Percentiles rank a stretch among this genome's conserved stretches.
These are phyloP conservation scores for Naganishia randhawae DNA, from an alignment of 768 basidiomycete genomes.

Conservation along the genomic window DNA sequence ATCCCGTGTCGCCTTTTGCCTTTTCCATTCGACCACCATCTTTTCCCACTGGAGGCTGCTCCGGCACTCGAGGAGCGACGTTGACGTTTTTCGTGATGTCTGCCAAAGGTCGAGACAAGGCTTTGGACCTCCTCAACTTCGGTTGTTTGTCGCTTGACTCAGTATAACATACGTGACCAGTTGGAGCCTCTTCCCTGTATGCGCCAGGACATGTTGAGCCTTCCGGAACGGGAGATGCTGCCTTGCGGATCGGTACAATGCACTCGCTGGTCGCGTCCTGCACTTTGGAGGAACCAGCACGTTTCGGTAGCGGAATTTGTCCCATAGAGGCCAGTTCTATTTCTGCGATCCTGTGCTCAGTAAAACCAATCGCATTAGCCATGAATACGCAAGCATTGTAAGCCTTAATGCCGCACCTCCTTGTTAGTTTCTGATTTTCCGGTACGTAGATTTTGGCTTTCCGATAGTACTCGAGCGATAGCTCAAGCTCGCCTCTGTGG, in stretches of 20 bases:
- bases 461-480: conserved; percentile 74
- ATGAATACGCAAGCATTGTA: not conserved
- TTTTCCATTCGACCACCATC: not conserved
- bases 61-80: not conserved
- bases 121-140: conserved; percentile 24
- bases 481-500: conserved; percentile 69
- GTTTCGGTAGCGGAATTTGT: conserved; percentile 27
- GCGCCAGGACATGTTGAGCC: not conserved
- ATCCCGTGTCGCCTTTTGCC: not conserved
- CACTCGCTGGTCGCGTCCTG: not conserved
- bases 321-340: conserved; percentile 34
- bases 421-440: conserved; percentile 78
- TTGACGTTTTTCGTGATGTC: conserved; percentile 15
- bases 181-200: not conserved
- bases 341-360: conserved; percentile 28
- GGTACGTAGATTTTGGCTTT: conserved; percentile 78
- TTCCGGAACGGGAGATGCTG: not conserved
- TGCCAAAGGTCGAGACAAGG: conserved; percentile 4
- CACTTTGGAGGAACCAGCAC: not conserved
- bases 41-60: not conserved
- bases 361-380: not conserved
- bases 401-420: conserved; percentile 64
- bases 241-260: not conserved
- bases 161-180: no score
- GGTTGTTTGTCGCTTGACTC: conserved; percentile 16